Percentiles rank a stretch among this genome's conserved stretches.
phyloP scores from a whole-genome alignment of 176 grass and related monocot species.

The Triticum aestivum region DNA sequence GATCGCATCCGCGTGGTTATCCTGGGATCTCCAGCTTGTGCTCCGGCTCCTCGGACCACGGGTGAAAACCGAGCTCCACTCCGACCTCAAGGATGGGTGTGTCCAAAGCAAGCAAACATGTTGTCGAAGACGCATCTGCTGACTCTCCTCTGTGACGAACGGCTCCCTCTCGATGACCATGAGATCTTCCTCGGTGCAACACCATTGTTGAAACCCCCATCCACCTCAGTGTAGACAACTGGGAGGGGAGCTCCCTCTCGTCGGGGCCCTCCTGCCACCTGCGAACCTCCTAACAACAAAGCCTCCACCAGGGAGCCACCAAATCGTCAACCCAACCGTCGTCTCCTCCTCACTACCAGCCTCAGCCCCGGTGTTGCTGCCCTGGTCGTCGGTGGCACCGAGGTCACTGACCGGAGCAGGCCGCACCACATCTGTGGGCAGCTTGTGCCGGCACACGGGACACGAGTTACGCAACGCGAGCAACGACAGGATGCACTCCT shows the following conservation, averaged over 20 bases:
- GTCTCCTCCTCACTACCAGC: too few species aligned
- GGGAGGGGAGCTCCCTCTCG: slow-evolving; percentile 46
- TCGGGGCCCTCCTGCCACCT: slow-evolving; percentile 30
- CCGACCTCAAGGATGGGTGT: neutral
- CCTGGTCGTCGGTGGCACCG: too few species aligned
- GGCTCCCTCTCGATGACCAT: neutral
- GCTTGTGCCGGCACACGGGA: slow-evolving; percentile 61
- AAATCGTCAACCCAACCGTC: too few species aligned
- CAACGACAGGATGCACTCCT: slow-evolving; percentile 72
- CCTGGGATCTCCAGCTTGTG: slow-evolving; percentile 43
- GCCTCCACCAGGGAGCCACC: too few species aligned
- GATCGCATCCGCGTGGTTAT: slow-evolving; percentile 27
- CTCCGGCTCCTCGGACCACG: slow-evolving; percentile 38
- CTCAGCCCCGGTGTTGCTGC: too few species aligned
- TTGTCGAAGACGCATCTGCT: slow-evolving; percentile 36
- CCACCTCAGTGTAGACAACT: slow-evolving; percentile 63
- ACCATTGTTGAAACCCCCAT: slow-evolving; percentile 52
- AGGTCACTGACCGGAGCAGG: neutral
- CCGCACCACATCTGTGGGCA: slow-evolving; percentile 37
- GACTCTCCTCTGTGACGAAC: slow-evolving; percentile 24
- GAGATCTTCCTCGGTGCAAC: slow-evolving; percentile 11
- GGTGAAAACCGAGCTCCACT: slow-evolving; percentile 27
- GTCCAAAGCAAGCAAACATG: slow-evolving; percentile 50
- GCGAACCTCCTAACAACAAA: slow-evolving; percentile 49
- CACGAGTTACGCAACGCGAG: slow-evolving; percentile 63